A percentile compares a stretch with the other conserved stretches of the same genome.
These are phyloP conservation scores for Geotrichum citri-aurantii DNA, from an alignment of 1,139 yeast species.

Conservation along the genomic window DNA sequence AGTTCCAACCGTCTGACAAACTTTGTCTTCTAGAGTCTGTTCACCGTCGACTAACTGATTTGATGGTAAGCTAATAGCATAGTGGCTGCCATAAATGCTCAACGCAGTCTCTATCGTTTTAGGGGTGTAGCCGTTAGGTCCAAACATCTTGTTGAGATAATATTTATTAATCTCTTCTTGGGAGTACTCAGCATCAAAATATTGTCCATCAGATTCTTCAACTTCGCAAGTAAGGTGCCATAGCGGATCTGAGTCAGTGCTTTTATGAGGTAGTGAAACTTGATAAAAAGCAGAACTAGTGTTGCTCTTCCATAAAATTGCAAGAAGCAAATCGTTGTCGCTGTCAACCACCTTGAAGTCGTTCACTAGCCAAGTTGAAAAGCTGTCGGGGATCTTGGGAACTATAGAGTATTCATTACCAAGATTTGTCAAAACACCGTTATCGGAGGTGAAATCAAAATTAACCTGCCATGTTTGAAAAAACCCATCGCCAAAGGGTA, in stretches of 20 bases:
- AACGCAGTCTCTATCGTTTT: slow-evolving; percentile 43
- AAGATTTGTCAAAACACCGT: slow-evolving; percentile 30
- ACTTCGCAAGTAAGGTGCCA: slow-evolving; percentile 13
- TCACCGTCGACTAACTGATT: slow-evolving; percentile 17
- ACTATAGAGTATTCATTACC: slow-evolving; percentile 30
- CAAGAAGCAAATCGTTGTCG: slow-evolving; percentile 28
- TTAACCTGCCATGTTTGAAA: slow-evolving; percentile 42
- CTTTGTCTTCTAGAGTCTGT: slow-evolving; percentile 32
- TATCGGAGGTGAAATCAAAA: slow-evolving; percentile 18
- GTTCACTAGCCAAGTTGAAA: slow-evolving; percentile 48
- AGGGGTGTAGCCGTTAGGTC: slow-evolving; percentile 44
- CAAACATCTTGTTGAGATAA: slow-evolving; percentile 43
- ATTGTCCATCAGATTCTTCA: slow-evolving; percentile 13
- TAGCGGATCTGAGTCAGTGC: not conserved
- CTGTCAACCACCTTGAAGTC: slow-evolving; percentile 28
- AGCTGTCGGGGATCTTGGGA: slow-evolving; percentile 31
- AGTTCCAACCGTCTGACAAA: slow-evolving; percentile 33
- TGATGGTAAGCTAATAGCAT: slow-evolving; percentile 16
- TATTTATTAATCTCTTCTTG: slow-evolving; percentile 35
- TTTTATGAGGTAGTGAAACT: slow-evolving; percentile 4
- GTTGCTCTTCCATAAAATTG: slow-evolving; percentile 61
- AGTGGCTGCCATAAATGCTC: slow-evolving; percentile 36
- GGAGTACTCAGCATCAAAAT: not conserved
- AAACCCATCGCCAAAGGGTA: slow-evolving; percentile 43
- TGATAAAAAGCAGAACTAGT: slow-evolving; percentile 45